Base-by-base conservation (phyloP, 2,329 filamentous ascomycete genomes). In the Xylaria multiplex region DNA sequence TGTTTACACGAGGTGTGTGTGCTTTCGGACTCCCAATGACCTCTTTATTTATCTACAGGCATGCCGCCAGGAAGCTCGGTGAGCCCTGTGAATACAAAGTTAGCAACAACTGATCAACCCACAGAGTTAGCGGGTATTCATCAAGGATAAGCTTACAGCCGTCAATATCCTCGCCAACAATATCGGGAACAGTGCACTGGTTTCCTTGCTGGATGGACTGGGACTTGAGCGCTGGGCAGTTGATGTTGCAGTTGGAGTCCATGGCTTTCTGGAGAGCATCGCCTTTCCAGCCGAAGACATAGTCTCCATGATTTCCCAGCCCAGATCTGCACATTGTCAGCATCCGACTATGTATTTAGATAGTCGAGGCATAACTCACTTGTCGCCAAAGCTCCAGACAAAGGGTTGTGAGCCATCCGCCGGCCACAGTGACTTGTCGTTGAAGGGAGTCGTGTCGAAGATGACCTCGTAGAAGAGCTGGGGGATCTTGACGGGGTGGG, bases 381-480 rank as follows among this genome's bases (percentile, higher is more conserved):
- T 65, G 53, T 74, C 71, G n/a, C 71, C 71, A 43, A 68, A 68
- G 30, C 65, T 69, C 22, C 71, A 69, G 4, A 68, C 65, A 50
- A 72, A 73, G 1, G 71, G 71, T 60, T 76, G 73, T 16, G 74
- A 74, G 9, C 73, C 73, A 45, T 76, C 74, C 32, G 63, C 60
- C 0, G 74, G 73, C 74, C 74, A 76, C 9, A 73, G 67, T 0
- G 66, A 54, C 35, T 63, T 55, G 59, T 75, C 67, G 64, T 75
- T 76, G 49, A 74, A 76, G 3, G 66, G 62, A 2, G 70, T 63
- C 8, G 74, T 75, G 55, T 81, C 77, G 80, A 83, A 90, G 69
- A 86, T 82, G 66, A 87, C 83, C 77, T 89, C 87, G 71, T 82
- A 86, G 79, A 90, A 89, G 64, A 90, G 79, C 30, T 86, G 87